Evolutionary conservation across 208 protist genomes (phyloP).

Genomic region (Leishmania lainsoni): DNA sequence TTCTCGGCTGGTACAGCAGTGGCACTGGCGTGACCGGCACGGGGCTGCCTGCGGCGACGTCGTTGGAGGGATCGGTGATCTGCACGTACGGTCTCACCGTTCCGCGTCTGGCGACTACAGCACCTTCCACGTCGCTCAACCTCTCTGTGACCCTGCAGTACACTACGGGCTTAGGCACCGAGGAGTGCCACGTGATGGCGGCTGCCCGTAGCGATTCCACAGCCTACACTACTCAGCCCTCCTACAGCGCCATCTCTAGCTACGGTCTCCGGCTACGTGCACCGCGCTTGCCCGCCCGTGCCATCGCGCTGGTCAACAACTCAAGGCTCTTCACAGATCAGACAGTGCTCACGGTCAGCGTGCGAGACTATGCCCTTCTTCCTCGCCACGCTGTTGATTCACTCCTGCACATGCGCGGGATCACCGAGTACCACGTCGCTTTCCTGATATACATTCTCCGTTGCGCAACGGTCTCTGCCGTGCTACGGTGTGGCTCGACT

Average conservation of each 20-base stretch:
- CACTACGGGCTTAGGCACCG: conserved; percentile 25
- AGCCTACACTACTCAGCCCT: not conserved
- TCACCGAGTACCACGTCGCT: conserved; percentile 28
- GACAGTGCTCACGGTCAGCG: conserved; percentile 21
- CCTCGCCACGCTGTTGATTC: conserved; percentile 13
- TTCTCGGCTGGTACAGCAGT: conserved; percentile 23
- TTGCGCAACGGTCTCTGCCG: conserved; percentile 23
- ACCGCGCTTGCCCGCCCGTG: not conserved
- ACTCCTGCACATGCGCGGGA: conserved; percentile 16
- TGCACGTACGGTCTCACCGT: conserved; percentile 25
- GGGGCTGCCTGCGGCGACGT: not conserved
- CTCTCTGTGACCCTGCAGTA: conserved; percentile 15
- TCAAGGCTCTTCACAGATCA: conserved; percentile 20
- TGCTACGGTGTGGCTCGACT: conserved; percentile 9
- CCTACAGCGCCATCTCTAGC: conserved; percentile 8
- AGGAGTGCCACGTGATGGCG: conserved; percentile 18
- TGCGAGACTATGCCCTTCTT: conserved; percentile 25
- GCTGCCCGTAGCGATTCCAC: conserved; percentile 1
- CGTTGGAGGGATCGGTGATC: conserved; percentile 2
- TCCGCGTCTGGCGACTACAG: not conserved
- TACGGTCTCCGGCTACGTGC: conserved; percentile 18
- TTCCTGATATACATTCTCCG: conserved; percentile 33
- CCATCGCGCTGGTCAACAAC: conserved; percentile 19
- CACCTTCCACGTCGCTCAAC: not conserved
- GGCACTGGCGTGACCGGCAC: not conserved